These are phyloP conservation scores for Marasmius tenuissimus DNA, from an alignment of 1,284 basidiomycete species.

Conservation along the genomic window DNA sequence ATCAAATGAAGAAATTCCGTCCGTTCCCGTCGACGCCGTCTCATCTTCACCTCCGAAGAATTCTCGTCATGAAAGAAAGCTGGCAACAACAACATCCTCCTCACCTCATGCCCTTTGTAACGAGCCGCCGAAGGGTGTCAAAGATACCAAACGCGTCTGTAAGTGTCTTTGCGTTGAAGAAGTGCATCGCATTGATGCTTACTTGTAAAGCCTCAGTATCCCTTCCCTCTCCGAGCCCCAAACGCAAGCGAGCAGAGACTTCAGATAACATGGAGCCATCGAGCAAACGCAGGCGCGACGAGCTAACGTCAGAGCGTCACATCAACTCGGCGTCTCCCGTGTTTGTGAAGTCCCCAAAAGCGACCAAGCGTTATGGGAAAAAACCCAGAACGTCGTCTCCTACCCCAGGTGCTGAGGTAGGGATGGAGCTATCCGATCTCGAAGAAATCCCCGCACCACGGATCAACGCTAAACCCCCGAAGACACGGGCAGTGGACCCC, in stretches of 20 bases:
- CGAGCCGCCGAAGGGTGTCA: no score
- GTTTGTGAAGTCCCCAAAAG: not conserved
- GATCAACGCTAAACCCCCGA: not conserved
- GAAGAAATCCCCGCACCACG: not conserved
- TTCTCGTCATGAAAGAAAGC: no score
- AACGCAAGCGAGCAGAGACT: not conserved
- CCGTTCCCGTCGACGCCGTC: no score
- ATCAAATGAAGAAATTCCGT: not conserved
- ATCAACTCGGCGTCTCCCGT: not conserved
- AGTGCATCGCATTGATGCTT: no score
- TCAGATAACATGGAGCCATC: not conserved
- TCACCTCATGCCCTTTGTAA: no score
- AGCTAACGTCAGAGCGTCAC: not conserved
- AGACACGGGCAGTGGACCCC: not conserved
- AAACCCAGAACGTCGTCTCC: slow-evolving; percentile 1
- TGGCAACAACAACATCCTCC: no score
- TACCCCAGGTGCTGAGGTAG: not conserved
- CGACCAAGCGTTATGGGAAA: not conserved
- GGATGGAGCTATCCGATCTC: slow-evolving; percentile 3
- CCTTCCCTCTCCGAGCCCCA: not conserved
- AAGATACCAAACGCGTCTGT: no score
- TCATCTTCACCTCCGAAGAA: no score
- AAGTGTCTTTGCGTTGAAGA: no score
- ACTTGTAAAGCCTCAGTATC: no score
- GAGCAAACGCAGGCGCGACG: not conserved